A percentile compares a stretch with the other conserved stretches of the same genome.
These are phyloP conservation scores for Podospora fimiseda DNA, from an alignment of 495 filamentous ascomycete genomes.

Conservation along the genomic window DNA sequence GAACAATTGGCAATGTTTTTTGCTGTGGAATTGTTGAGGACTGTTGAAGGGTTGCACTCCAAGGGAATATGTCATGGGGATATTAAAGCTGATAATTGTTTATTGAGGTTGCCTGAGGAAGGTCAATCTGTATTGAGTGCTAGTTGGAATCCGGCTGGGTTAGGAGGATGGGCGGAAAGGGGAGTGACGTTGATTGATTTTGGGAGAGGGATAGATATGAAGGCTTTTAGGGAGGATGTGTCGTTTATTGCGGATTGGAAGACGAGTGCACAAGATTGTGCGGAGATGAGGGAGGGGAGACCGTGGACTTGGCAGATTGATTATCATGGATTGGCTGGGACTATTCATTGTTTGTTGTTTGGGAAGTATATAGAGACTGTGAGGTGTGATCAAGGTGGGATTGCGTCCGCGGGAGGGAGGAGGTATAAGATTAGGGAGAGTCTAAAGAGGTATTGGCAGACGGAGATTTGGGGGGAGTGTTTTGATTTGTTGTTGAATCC, in stretches of 20 bases:
- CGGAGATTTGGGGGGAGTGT: constrained; percentile 74
- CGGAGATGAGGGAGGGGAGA: constrained; percentile 85
- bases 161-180: constrained; percentile 70
- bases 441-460: constrained; percentile 92
- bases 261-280: constrained; percentile 73
- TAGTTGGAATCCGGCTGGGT: constrained; percentile 64
- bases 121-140: constrained; percentile 33
- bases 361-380: constrained; percentile 89
- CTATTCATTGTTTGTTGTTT: constrained; percentile 80
- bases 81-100: constrained; percentile 89
- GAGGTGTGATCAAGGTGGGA: constrained; percentile 43
- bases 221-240: constrained; percentile 65
- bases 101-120: constrained; percentile 66
- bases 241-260: constrained; percentile 96
- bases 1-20: constrained; percentile 92
- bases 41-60: constrained; percentile 77
- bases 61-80: constrained; percentile 84
- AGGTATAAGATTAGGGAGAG: constrained; percentile 64
- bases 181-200: constrained; percentile 90
- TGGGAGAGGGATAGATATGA: constrained; percentile 90
- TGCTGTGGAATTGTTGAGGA: constrained; percentile 82
- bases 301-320: constrained; percentile 97
- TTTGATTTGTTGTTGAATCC: constrained; percentile 91
- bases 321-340: constrained; percentile 84
- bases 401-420: constrained; percentile 38